Evolutionary conservation across 306 rosid species (phyloP), one percentile per base, ranked within the genome.

Genomic region (Luffa aegyptiaca): DNA sequence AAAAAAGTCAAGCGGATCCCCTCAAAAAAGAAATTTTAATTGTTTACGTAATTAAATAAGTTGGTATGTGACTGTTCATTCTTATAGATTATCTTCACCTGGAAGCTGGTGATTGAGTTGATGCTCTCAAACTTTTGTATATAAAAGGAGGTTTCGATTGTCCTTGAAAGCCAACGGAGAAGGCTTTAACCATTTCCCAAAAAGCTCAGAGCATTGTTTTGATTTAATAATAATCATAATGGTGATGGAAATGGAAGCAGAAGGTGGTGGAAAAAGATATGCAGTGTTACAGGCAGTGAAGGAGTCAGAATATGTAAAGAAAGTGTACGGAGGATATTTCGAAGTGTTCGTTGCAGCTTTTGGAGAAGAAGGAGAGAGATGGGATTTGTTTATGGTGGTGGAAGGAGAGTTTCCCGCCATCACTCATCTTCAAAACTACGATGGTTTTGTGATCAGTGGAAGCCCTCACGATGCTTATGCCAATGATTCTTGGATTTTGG

Each of bases 391-490:
- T 75, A 85, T 86, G 70, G 90, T 85, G 18, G 88, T 86, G 4
- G 97, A 89, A 0, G 93, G 86, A 0, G 88, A 85, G 65, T 90
- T 88, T 45, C 97, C 97, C 13, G 86, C 85, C 42, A 72, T 51
- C 62, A 49, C 41, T 62, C 86, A 90, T 0, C 88, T 90, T 16
- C 83, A 76, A 46, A 57, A 66, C 59, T 92, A 89, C n/a, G 87
- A 89, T 78, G 97, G 91, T 0, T 92, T 92, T 80, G 89, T 89
- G 3, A 51, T 90, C 48, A 84, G 84, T 74, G 95, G 95, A 5
- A 92, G 97, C 77, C 64, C 88, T 17, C 36, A 78, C 73, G 92
- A 92, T 83, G 95, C 97, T 11, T 83, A 80, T 71, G 91, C 83
- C 3, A 85, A 89, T 82, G 94, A 90, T 57, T 61, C 46, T 7